Evolutionary conservation across 2,329 filamentous ascomycete genomes (phyloP), one percentile per base, ranked within the genome.

Genomic region (Aspergillus ruber): DNA sequence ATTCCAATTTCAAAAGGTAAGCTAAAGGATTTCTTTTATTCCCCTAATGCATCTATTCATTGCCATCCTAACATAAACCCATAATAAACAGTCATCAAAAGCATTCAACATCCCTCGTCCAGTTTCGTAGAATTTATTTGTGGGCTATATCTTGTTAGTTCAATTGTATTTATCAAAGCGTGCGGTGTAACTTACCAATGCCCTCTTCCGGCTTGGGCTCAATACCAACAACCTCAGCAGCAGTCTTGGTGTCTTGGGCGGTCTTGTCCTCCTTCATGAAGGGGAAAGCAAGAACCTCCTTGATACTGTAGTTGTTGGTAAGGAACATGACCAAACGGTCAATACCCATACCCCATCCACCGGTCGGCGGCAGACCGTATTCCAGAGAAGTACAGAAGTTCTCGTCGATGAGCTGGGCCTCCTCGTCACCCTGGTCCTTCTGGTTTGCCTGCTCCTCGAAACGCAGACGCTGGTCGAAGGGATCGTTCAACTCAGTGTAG

Each of bases 401-500:
- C 80, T 97, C 91, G 60, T 98, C 94, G 47, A 97, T 84, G 59
- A 93, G 76, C 74, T 97, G 93, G 1, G 91, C 94, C 74, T 98
- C 94, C 60, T 97, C 90, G 57, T 98, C 94, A 65, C 94, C 93
- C 73, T 95, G 88, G 6, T 84, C 89, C 81, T 97, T 97, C 77
- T 97, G 90, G 61, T 83, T 80, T 4, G 90, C 91, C 74, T 98
- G 93, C 81, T 97, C 91, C 70, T 95, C 90, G 69, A 91, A 91
- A 25, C 90, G 83, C 54, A 91, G 74, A 52, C 93, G 83, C 76
- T 98, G 93, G 71, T 96, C 90, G 62, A 95, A 91, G 48, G 91
- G 90, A 63, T 96, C 88, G 78, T 95, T 94, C 80, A 98, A 84
- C 82, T 98, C 93, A 35, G 91, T 97, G 74, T 96, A 94, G 5